Percentiles rank a stretch among this genome's conserved stretches.
These are phyloP conservation scores for Vitis rotundifolia DNA, from an alignment of 164 flowering plant genomes.

Conservation along the genomic window DNA sequence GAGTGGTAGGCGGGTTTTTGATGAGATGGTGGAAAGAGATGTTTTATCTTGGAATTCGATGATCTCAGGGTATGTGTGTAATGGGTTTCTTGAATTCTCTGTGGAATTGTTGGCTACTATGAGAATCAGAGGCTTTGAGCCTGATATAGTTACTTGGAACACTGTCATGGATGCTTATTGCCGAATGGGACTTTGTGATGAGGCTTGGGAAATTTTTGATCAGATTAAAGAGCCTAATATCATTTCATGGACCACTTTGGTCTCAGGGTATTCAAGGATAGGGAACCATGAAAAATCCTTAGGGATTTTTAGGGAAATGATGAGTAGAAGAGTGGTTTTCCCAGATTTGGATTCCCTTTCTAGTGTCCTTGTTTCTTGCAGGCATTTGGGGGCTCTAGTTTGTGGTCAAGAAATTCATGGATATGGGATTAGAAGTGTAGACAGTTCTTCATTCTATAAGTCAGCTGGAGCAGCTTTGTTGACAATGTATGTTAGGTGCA, in stretches of 20 bases:
- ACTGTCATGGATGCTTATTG: conserved; percentile 54
- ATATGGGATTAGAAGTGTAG: conserved; percentile 37
- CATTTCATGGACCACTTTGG: conserved; percentile 56
- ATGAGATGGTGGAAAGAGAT: conserved; percentile 39
- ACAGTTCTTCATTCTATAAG: conserved; percentile 22
- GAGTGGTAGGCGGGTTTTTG: conserved; percentile 39
- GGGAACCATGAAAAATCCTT: conserved; percentile 43
- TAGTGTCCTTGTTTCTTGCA: conserved; percentile 42
- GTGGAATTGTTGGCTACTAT: conserved; percentile 33
- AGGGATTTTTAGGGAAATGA: conserved; percentile 45
- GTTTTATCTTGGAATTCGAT: conserved; percentile 56
- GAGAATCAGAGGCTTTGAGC: conserved; percentile 35
- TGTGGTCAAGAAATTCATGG: conserved; percentile 52
- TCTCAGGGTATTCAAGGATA: conserved; percentile 50
- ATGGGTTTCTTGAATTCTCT: conserved; percentile 24
- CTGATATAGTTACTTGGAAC: conserved; percentile 57
- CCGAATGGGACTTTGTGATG: conserved; percentile 45
- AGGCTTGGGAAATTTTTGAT: conserved; percentile 40
- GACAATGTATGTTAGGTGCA: conserved; percentile 37
- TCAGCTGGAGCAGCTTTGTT: conserved; percentile 55
- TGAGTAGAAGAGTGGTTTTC: conserved; percentile 19
- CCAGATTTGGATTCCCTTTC: conserved; percentile 53
- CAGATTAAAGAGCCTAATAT: conserved; percentile 46
- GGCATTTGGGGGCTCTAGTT: conserved; percentile 26
- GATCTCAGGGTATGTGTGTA: conserved; percentile 49